Evolutionary conservation across 768 basidiomycete genomes (phyloP).

Genomic region (Leccinum imitatum): DNA sequence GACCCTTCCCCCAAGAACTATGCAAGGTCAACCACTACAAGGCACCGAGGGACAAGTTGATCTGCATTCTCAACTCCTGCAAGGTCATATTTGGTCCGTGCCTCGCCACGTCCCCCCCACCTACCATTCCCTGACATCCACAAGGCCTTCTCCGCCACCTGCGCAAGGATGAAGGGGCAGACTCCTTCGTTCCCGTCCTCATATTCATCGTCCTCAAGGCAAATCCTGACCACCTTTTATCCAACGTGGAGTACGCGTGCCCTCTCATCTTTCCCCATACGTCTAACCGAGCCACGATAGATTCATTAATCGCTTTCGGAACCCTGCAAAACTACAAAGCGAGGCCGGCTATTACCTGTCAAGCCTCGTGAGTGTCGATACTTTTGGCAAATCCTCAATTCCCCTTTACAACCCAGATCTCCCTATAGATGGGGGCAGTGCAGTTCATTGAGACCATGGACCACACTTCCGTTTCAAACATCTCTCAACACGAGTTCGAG

Average conservation of each 20-base stretch:
- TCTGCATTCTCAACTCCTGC: slow-evolving; percentile 96
- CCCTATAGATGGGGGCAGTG: slow-evolving; percentile 84
- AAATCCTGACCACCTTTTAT: slow-evolving; percentile 91
- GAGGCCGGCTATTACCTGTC: slow-evolving; percentile 98
- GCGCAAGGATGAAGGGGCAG: slow-evolving; percentile 82
- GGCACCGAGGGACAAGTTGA: slow-evolving; percentile 96
- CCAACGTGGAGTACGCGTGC: slow-evolving; percentile 84
- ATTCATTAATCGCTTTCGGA: slow-evolving; percentile 94
- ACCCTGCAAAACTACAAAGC: slow-evolving; percentile 84
- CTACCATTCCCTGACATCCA: neutral
- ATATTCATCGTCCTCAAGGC: slow-evolving; percentile 93
- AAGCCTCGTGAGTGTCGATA: slow-evolving; percentile 64
- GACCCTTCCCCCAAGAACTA: slow-evolving; percentile 55
- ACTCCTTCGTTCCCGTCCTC: slow-evolving; percentile 91
- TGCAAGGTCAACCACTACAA: slow-evolving; percentile 99
- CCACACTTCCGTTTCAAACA: slow-evolving; percentile 89
- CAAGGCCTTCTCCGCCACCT: slow-evolving; percentile 88
- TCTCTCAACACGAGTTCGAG: slow-evolving; percentile 93
- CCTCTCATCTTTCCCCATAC: neutral
- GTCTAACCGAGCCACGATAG: slow-evolving; percentile 37
- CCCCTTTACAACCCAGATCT: slow-evolving; percentile 8
- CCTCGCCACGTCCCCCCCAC: slow-evolving; percentile 9
- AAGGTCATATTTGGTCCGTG: slow-evolving; percentile 96
- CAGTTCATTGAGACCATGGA: slow-evolving; percentile 99
- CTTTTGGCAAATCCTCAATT: neutral